phyloP scores from a whole-genome alignment of 2,329 filamentous ascomycete genomes.

The Cercospora beticola region DNA sequence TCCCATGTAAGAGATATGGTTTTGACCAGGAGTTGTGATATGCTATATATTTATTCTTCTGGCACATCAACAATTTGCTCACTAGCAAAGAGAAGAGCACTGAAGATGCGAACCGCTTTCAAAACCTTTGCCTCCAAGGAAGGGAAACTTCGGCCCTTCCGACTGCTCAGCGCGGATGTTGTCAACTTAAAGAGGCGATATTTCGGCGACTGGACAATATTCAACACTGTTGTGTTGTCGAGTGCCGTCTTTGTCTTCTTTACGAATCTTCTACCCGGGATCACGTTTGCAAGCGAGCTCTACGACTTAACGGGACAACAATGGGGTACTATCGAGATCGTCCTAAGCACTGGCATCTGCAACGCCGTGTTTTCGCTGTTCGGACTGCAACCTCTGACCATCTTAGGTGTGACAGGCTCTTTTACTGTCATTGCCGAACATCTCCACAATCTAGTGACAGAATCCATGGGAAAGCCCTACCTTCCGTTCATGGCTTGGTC shows the following conservation, averaged over 20 bases:
- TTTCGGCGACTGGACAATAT: constrained; percentile 43
- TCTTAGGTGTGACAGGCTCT: constrained; percentile 64
- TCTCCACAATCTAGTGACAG: constrained; percentile 59
- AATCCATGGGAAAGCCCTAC: constrained; percentile 59
- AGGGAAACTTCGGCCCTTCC: constrained; percentile 33
- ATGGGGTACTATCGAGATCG: constrained; percentile 67
- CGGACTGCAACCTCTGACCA: constrained; percentile 64
- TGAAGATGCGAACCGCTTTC: not conserved
- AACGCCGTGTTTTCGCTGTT: constrained; percentile 62
- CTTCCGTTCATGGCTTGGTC: constrained; percentile 68
- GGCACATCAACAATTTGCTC: not conserved
- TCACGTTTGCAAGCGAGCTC: constrained; percentile 66
- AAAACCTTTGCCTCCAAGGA: not conserved
- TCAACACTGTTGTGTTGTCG: constrained; percentile 64
- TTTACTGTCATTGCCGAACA: constrained; percentile 68
- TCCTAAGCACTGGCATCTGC: constrained; percentile 65
- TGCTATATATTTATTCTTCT: not conserved
- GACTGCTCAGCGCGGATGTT: constrained; percentile 37
- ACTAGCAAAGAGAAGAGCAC: not conserved
- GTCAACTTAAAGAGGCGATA: constrained; percentile 35
- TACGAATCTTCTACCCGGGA: constrained; percentile 64
- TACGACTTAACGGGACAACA: constrained; percentile 62
- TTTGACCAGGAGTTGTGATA: not conserved
- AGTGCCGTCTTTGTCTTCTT: constrained; percentile 67
- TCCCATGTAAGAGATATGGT: not conserved